These are phyloP conservation scores for Musa troglodytarum DNA, from an alignment of 176 grass and related monocot species.

Conservation along the genomic window DNA sequence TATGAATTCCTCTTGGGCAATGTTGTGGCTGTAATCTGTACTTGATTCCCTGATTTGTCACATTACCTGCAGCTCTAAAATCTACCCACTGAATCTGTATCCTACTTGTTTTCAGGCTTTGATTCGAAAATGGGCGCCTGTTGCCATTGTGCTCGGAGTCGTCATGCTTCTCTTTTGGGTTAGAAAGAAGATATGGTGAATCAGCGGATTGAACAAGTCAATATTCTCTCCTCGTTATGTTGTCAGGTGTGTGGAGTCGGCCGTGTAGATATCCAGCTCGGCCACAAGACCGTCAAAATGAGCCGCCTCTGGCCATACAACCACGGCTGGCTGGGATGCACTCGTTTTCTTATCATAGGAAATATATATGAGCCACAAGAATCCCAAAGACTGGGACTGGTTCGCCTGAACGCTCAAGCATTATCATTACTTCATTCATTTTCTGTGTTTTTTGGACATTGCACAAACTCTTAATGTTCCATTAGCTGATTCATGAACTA, in stretches of 20 bases:
- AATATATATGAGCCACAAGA: too few species aligned
- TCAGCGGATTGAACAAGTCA: not conserved
- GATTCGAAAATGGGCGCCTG: slow-evolving; percentile 70
- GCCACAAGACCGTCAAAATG: too few species aligned
- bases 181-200: slow-evolving; percentile 88
- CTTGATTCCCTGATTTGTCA: not conserved
- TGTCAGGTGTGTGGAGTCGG: slow-evolving; percentile 3
- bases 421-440: too few species aligned
- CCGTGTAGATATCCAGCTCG: not conserved
- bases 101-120: slow-evolving; percentile 50
- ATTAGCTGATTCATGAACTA: too few species aligned
- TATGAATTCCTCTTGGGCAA: not conserved
- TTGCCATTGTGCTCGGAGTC: slow-evolving; percentile 79
- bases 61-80: not conserved
- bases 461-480: too few species aligned
- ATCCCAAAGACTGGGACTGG: too few species aligned
- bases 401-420: too few species aligned
- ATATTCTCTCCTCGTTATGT: not conserved
- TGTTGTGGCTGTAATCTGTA: not conserved
- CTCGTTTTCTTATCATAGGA: too few species aligned
- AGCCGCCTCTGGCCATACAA: too few species aligned
- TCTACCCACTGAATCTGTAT: not conserved
- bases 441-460: too few species aligned
- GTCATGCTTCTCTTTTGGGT: slow-evolving; percentile 86
- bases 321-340: too few species aligned